Evolutionary conservation across 2,329 filamentous ascomycete genomes (phyloP), one percentile per base, ranked within the genome.

Genomic region (Apiospora pterosperma): DNA sequence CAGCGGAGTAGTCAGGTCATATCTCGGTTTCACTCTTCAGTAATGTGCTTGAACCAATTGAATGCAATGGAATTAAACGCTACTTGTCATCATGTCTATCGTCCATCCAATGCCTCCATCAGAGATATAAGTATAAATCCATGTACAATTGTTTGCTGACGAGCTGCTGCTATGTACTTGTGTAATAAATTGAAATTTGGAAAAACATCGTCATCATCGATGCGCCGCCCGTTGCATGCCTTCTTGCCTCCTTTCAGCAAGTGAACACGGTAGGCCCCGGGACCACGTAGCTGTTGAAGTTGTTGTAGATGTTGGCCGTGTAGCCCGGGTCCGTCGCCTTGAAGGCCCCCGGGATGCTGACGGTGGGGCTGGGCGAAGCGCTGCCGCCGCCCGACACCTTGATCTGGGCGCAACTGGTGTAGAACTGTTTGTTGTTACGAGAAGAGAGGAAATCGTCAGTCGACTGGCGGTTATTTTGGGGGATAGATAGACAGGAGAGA

Each of bases 401-500:
- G 67, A 83, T 72, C 67, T 84, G 81, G 0, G 79, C 81, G 68
- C 82, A 85, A 62, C 76, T 78, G 60, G 79, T 60, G 34, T 60
- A 60, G 58, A 60, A 60, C 58, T 59, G 58, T n/a, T n/a, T n/a
- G n/a, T n/a, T n/a, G n/a, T n/a, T n/a, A 28, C 3, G 12, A 14
- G n/a, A 23, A 21, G n/a, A 2, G 16, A 23, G 19, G 7, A n/a
- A 3, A n/a, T 19, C n/a, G 42, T 34, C 6, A n/a, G 14, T 58
- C 16, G 0, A 2, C 16, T 36, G 34, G 19, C 34, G 4, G 16
- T 12, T 4, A 14, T 14, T 3, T 38, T 11, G 36, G 42, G 6
- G n/a, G 10, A 34, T 5, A 10, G 14, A 28, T 36, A 28, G 36
- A 25, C 4, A 41, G 36, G 11, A 19, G 39, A 7, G 4, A 28